phyloP scores from a whole-genome alignment of 179 eudicot genomes.

The Beta corolliflora region DNA sequence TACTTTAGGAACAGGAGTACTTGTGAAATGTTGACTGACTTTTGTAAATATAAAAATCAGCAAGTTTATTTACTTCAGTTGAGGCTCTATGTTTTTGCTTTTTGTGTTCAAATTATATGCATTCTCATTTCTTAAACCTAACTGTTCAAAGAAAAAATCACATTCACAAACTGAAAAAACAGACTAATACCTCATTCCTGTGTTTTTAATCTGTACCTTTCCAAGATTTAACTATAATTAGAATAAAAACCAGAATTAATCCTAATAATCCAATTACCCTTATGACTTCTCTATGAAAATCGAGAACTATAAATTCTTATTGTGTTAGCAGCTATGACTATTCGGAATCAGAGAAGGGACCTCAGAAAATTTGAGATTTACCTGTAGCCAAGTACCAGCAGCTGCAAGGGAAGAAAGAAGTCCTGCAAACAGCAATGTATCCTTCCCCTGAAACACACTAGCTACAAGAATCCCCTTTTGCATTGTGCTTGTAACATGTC shows the following conservation, averaged over 20 bases:
- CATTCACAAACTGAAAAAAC: background rate
- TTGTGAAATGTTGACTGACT: background rate
- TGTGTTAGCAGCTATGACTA: background rate
- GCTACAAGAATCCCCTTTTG: constrained; percentile 96
- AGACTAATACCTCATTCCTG: background rate
- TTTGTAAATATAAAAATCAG: background rate
- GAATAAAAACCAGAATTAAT: background rate
- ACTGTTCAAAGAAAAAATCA: background rate
- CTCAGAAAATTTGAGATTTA: constrained; percentile 15
- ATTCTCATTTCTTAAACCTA: background rate
- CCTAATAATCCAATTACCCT: background rate
- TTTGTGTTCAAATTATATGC: background rate
- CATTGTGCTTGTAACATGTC: constrained; percentile 90
- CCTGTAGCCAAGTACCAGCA: constrained; percentile 99
- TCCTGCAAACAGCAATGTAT: constrained; percentile 82
- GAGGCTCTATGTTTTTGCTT: background rate
- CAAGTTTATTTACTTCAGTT: background rate
- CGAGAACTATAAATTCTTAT: background rate
- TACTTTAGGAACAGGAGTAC: background rate
- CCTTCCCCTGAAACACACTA: constrained; percentile 84
- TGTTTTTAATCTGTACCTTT: background rate
- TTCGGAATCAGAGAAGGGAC: background rate
- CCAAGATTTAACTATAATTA: background rate
- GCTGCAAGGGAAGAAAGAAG: constrained; percentile 87
- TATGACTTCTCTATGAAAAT: background rate